phyloP scores from a whole-genome alignment of 179 eudicot genomes.

The Actinidia chinensis region DNA sequence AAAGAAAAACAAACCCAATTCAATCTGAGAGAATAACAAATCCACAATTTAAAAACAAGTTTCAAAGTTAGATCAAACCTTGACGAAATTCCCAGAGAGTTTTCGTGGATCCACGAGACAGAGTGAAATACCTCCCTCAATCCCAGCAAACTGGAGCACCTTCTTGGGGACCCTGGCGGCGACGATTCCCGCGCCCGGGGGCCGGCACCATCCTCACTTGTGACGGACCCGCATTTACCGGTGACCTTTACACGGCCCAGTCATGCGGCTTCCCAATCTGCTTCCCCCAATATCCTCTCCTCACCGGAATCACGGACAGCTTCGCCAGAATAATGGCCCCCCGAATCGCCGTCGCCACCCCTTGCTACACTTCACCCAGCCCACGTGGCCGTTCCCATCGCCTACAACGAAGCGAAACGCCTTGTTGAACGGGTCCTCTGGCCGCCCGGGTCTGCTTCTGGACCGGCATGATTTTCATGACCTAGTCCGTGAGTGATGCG shows the following conservation, averaged over 20 bases:
- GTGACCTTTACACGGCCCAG: conserved; percentile 59
- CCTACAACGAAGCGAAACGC: conserved; percentile 70
- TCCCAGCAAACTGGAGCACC: conserved; percentile 63
- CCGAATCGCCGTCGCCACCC: conserved; percentile 57
- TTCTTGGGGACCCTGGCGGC: conserved; percentile 66
- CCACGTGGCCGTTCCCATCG: conserved; percentile 37
- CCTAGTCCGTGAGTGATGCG: conserved; percentile 46
- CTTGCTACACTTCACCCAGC: conserved; percentile 48
- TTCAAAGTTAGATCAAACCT: conserved; percentile 26
- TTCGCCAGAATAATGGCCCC: conserved; percentile 53
- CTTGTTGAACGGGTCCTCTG: conserved; percentile 67
- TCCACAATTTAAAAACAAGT: not conserved
- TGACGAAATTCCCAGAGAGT: conserved; percentile 61
- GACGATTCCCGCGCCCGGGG: conserved; percentile 57
- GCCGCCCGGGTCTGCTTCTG: conserved; percentile 75
- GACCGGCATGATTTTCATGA: conserved; percentile 70
- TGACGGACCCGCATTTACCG: conserved; percentile 57
- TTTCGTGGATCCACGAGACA: conserved; percentile 59
- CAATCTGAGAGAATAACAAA: too few relatives aligned
- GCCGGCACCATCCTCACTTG: conserved; percentile 61
- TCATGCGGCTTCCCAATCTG: conserved; percentile 59
- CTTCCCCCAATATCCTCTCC: conserved; percentile 62
- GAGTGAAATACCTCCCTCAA: conserved; percentile 58
- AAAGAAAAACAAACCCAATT: too few relatives aligned
- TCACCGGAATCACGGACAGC: conserved; percentile 50